A percentile compares a stretch with the other conserved stretches of the same genome.
phyloP scores from a whole-genome alignment of 768 basidiomycete genomes.

The Pisolithus sp. region DNA sequence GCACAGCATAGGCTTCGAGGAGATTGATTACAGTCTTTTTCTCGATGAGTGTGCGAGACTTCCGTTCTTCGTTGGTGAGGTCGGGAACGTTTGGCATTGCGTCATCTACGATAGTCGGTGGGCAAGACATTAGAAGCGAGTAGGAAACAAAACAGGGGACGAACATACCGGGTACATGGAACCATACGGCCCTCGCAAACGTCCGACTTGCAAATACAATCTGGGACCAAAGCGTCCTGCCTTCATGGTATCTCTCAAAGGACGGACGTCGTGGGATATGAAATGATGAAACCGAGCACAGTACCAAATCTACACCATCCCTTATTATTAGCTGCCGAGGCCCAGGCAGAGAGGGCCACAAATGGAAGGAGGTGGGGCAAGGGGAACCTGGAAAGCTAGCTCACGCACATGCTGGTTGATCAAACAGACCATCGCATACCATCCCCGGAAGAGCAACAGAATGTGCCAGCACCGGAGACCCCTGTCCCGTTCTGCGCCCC shows the following conservation, averaged over 20 bases:
- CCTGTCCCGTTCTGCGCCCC: slow-evolving; percentile 22
- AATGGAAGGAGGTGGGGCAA: neutral
- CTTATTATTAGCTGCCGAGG: slow-evolving; percentile 10
- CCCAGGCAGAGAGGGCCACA: too few relatives aligned
- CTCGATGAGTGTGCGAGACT: slow-evolving; percentile 48
- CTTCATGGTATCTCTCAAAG: slow-evolving; percentile 75
- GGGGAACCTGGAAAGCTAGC: slow-evolving; percentile 34
- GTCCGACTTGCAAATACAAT: slow-evolving; percentile 52
- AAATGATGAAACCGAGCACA: slow-evolving; percentile 69
- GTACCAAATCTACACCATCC: slow-evolving; percentile 45
- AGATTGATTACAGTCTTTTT: slow-evolving; percentile 67
- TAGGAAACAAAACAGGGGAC: slow-evolving; percentile 14
- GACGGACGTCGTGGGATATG: slow-evolving; percentile 66
- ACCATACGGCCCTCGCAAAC: slow-evolving; percentile 59
- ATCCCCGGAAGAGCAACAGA: slow-evolving; percentile 55
- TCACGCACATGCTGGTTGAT: slow-evolving; percentile 42
- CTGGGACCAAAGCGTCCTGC: slow-evolving; percentile 60
- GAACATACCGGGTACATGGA: slow-evolving; percentile 53
- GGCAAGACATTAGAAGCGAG: slow-evolving; percentile 18
- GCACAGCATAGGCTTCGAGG: slow-evolving; percentile 59
- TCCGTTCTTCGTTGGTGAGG: slow-evolving; percentile 29
- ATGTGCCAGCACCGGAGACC: slow-evolving; percentile 38
- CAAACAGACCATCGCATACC: slow-evolving; percentile 53
- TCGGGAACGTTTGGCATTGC: slow-evolving; percentile 15
- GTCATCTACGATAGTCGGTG: slow-evolving; percentile 12